Percentiles rank a stretch among this genome's conserved stretches.
These are phyloP conservation scores for Endoconidiophora polonica DNA, from an alignment of 2,329 filamentous ascomycete species.

Conservation along the genomic window DNA sequence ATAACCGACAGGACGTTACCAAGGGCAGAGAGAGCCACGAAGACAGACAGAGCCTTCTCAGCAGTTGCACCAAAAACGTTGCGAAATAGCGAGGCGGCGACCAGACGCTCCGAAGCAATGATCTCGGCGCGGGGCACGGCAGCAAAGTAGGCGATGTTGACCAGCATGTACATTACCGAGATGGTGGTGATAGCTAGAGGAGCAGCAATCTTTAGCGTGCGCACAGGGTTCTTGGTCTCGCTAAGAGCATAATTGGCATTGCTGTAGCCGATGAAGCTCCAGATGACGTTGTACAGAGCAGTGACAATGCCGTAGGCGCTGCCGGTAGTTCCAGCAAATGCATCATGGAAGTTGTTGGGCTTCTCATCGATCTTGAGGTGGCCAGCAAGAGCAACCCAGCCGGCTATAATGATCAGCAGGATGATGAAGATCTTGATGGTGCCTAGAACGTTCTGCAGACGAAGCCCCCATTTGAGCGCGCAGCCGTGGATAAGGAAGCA, in stretches of 20 bases:
- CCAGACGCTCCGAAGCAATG: constrained; percentile 31
- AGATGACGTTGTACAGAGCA: constrained; percentile 55
- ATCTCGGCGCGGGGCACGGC: constrained; percentile 37
- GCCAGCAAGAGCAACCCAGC: constrained; percentile 44
- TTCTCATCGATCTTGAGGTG: constrained; percentile 40
- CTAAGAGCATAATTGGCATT: constrained; percentile 51
- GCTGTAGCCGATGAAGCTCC: constrained; percentile 51
- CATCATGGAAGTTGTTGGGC: constrained; percentile 44
- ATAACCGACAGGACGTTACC: constrained; percentile 52
- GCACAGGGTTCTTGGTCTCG: constrained; percentile 49
- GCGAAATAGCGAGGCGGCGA: constrained; percentile 37
- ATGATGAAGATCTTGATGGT: constrained; percentile 50
- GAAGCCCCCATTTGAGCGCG: constrained; percentile 48
- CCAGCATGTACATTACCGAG: constrained; percentile 46
- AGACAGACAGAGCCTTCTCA: constrained; percentile 44
- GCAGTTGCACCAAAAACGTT: constrained; percentile 37
- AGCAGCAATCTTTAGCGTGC: constrained; percentile 48
- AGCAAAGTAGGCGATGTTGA: constrained; percentile 52
- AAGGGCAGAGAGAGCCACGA: constrained; percentile 50
- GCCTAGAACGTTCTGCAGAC: constrained; percentile 49
- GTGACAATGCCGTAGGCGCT: constrained; percentile 52
- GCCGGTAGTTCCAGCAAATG: constrained; percentile 49
- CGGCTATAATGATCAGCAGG: constrained; percentile 46
- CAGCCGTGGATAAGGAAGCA: constrained; percentile 50
- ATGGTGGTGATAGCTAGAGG: constrained; percentile 42